Evolutionary conservation across 148 eudicot species (phyloP), one percentile per base, ranked within the genome.

Genomic region (Euryodendron excelsum): DNA sequence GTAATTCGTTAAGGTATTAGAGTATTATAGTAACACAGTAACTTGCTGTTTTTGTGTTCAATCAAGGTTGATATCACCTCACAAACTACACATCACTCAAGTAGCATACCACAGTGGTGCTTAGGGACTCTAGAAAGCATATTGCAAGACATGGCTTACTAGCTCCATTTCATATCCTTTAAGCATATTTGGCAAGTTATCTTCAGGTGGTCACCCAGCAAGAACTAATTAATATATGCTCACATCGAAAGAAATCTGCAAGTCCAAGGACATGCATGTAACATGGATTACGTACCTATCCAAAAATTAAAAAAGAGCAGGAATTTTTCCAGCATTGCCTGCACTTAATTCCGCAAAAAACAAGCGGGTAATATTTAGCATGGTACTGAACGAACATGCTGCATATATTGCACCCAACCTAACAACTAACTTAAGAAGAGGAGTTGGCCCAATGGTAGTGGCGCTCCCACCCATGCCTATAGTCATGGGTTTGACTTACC

Each of bases 271-370:
- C 15, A 48, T 48, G 53, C 15, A 48, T 13, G 53, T 14, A 14
- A 48, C 53, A 48, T n/a, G n/a, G n/a, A n/a, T 48, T 48, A 14
- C 1, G 1, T 10, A 48, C 0, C 13, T 14, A 10, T 1, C 14
- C 17, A 10, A 7, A 14, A n/a, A n/a, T n/a, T n/a, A n/a, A n/a
- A n/a, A n/a, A n/a, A 41, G 44, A 72, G 14, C 50, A 74, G 37
- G 67, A 58, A 58, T 58, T 39, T 15, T 74, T 59, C 53, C 52
- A 58, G 44, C 44, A 36, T 36, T 34, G 18, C 10, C 65, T 18
- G 65, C 45, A 72, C 75, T 33, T 30, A 50, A 72, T 55, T 72
- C 61, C 60, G 20, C 7, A 34, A 18, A 56, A 74, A 28, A 74
- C 52, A 68, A 68, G 8, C 69, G 73, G 15, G 66, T 65, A 50